Evolutionary conservation across 192 early-diverging fungal species (phyloP), one percentile per base, ranked within the genome.

Genomic region (Podila minutissima): DNA sequence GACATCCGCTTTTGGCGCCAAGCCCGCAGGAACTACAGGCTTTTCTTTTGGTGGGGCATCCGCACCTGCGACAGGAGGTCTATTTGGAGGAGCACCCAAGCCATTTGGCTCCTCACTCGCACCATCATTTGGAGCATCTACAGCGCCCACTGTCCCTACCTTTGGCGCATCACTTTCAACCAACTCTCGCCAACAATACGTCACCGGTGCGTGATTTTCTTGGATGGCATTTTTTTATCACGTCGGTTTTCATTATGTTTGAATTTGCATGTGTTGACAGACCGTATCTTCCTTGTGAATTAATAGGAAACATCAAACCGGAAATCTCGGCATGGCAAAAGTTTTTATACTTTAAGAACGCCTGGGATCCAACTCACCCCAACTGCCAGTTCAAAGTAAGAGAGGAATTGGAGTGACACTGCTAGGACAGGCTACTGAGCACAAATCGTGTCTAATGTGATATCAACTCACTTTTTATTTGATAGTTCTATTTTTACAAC

Each of bases 401-500:
- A 48, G 51, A 31, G 11, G 26, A 22, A 57, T 7, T 24, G 7
- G 59, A 63, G 50, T 62, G 29, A 62, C 28, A 13, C 12, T 57
- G 35, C 12, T 29, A 19, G 59, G 17, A 20, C 12, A 46, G 11
- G 5, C 12, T 19, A 0, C 49, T 26, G 37, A 1, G 49, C 60
- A 31, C 31, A 53, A 26, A 28, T 51, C 35, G 13, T 20, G 17
- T 10, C 55, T 65, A n/a, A 24, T 22, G 0, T 64, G n/a, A 38
- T 41, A 48, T 24, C 35, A 20, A 64, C 50, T 19, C 35, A 5
- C 33, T 12, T 57, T 11, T 48, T 6, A 28, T 24, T 20, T 32
- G 13, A 33, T 81, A 93, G 91, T 93, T 97, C 79, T 99, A 96
- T 75, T 97, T 99, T 73, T 99, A 99, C 83, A 99, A 98, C 72